A percentile compares a stretch with the other conserved stretches of the same genome.
Conservation (phyloP, 352 stramenopile genomes). For the Globisporangium cylindrosporum region DNA sequence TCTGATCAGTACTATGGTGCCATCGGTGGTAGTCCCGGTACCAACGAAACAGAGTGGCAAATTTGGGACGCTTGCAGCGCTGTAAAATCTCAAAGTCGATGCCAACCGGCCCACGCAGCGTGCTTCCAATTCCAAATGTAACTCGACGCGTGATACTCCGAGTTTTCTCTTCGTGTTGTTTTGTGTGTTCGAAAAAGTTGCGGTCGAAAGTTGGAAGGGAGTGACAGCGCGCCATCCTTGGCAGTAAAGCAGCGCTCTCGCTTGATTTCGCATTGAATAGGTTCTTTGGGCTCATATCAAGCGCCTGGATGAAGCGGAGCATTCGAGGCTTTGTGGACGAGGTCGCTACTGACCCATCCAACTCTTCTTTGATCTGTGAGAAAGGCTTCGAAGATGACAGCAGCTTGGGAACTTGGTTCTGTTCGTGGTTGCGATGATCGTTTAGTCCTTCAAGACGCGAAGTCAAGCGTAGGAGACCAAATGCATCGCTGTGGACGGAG, state of each 20-base stretch:
- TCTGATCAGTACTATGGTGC: conserved; percentile 16
- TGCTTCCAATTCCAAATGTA: conserved; percentile 25
- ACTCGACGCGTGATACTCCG: conserved; percentile 2
- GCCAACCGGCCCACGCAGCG: conserved; percentile 18
- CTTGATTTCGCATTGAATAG: not conserved
- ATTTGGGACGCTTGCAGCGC: conserved; percentile 41
- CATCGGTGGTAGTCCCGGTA: conserved; percentile 42
- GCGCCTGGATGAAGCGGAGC: conserved; percentile 2
- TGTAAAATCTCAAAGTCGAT: conserved; percentile 68
- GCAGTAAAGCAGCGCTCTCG: conserved; percentile 7
- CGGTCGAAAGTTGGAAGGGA: conserved; percentile 48
- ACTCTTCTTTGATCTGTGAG: not conserved
- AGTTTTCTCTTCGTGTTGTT: conserved; percentile 22
- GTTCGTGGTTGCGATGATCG: not conserved
- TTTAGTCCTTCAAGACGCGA: conserved; percentile 3
- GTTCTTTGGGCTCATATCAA: not conserved
- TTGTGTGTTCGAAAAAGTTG: conserved; percentile 36
- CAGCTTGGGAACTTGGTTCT: conserved; percentile 4
- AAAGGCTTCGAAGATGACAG: not conserved
- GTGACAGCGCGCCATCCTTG: conserved; percentile 33
- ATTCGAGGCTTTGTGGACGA: not conserved
- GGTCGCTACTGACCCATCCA: not conserved
- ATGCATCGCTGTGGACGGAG: conserved; percentile 12
- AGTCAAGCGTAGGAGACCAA: not conserved
- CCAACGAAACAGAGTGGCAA: conserved; percentile 36